Conservation (phyloP, 2,329 filamentous ascomycete genomes). For the Ceratocystis harringtonii region DNA sequence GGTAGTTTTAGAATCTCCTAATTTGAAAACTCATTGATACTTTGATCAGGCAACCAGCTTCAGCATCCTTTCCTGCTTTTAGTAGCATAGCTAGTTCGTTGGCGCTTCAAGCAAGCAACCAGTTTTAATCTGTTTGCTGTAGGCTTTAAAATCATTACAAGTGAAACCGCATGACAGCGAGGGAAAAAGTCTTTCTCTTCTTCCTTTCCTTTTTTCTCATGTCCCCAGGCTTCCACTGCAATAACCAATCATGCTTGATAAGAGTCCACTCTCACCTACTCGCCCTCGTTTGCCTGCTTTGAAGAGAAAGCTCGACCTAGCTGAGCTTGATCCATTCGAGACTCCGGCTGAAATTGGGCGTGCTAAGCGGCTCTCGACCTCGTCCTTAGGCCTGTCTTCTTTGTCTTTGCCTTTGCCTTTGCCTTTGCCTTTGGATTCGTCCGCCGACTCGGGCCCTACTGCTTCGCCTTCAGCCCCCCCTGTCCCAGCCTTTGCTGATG, state of each 20-base stretch:
- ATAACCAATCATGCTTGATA: neutral
- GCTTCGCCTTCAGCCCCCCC: too few relatives aligned
- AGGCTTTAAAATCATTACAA: too few relatives aligned
- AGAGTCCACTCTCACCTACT: neutral
- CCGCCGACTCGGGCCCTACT: too few relatives aligned
- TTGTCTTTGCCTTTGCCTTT: too few relatives aligned
- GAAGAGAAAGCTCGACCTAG: neutral
- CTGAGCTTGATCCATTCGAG: neutral
- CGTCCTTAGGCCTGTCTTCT: too few relatives aligned
- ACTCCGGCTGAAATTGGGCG: neutral
- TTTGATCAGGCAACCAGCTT: neutral
- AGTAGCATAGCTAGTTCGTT: too few relatives aligned
- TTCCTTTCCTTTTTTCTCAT: neutral
- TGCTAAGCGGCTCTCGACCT: neutral
- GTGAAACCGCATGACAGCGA: too few relatives aligned
- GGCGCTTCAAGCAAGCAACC: too few relatives aligned
- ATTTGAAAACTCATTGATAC: neutral
- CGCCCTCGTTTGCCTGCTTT: neutral
- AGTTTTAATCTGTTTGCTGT: too few relatives aligned
- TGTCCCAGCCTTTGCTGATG: too few relatives aligned
- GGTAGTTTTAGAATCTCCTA: neutral
- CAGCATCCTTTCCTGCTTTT: neutral
- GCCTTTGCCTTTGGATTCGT: too few relatives aligned
- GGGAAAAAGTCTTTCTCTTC: neutral
- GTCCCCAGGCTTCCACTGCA: neutral